Evolutionary conservation across 805 yeast species (phyloP).

Genomic region (Yarrowia alimentaria): DNA sequence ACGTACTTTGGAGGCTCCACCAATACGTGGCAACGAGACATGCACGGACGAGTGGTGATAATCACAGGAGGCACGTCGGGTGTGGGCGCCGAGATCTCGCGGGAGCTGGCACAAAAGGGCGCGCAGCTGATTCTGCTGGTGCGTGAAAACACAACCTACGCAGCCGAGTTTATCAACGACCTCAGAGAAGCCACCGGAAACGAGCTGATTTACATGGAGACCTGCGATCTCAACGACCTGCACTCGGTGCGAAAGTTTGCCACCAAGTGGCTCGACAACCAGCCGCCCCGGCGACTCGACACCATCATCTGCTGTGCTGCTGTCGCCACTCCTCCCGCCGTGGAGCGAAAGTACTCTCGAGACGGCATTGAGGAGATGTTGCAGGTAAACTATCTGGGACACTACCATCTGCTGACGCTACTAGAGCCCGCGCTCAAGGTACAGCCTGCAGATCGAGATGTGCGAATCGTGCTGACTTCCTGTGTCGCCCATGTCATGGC

Average conservation of each 20-base stretch:
- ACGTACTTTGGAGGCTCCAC: slow-evolving; percentile 73
- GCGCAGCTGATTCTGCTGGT: slow-evolving; percentile 39
- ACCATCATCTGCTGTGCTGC: slow-evolving; percentile 88
- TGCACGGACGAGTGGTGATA: slow-evolving; percentile 48
- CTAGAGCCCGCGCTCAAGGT: slow-evolving; percentile 79
- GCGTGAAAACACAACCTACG: slow-evolving; percentile 58
- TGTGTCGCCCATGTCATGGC: slow-evolving; percentile 80
- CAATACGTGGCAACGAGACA: slow-evolving; percentile 89
- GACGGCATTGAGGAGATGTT: slow-evolving; percentile 89
- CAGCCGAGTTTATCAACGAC: slow-evolving; percentile 74
- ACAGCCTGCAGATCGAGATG: slow-evolving; percentile 95
- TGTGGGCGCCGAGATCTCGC: slow-evolving; percentile 14
- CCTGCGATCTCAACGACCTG: slow-evolving; percentile 74
- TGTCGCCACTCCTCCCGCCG: slow-evolving; percentile 69
- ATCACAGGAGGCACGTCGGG: slow-evolving; percentile 24
- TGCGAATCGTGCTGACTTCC: slow-evolving; percentile 71
- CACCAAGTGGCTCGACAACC: slow-evolving; percentile 87
- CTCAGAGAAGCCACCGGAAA: slow-evolving; percentile 68
- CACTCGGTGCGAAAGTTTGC: slow-evolving; percentile 83
- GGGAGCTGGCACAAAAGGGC: slow-evolving; percentile 18
- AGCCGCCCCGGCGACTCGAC: slow-evolving; percentile 88
- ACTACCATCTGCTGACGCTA: slow-evolving; percentile 75
- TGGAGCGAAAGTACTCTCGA: slow-evolving; percentile 58
- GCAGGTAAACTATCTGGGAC: slow-evolving; percentile 77
- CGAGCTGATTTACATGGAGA: slow-evolving; percentile 82